A percentile compares a stretch with the other conserved stretches of the same genome.
Conservation (phyloP, 2,329 filamentous ascomycete species). For the Paecilomyces niveus region DNA sequence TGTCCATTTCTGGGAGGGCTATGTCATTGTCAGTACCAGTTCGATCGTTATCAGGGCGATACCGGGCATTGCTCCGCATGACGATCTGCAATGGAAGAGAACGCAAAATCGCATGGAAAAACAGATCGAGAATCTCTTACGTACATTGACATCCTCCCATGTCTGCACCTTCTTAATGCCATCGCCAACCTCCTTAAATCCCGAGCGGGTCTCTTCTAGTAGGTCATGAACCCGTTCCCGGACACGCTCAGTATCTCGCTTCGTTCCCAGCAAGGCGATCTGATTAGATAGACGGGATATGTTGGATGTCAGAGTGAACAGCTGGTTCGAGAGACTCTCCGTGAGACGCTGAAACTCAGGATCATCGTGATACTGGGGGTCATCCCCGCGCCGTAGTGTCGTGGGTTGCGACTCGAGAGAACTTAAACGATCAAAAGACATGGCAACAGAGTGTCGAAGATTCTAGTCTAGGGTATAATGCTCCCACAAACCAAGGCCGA, state of each 20-base stretch:
- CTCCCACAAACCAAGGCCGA: conserved; percentile 1
- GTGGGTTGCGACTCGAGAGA: conserved; percentile 74
- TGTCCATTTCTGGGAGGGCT: conserved; percentile 94
- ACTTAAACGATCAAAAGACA: conserved; percentile 89
- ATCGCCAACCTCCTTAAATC: conserved; percentile 88
- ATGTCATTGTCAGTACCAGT: conserved; percentile 3
- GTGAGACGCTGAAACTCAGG: conserved; percentile 84
- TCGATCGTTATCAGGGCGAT: background rate
- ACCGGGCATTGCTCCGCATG: background rate
- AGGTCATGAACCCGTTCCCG: conserved; percentile 84
- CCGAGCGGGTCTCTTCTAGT: conserved; percentile 75
- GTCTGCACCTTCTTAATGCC: conserved; percentile 85
- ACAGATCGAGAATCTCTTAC: conserved; percentile 14
- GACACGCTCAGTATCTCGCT: conserved; percentile 82
- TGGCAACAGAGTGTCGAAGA: conserved; percentile 29
- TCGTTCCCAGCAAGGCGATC: conserved; percentile 77
- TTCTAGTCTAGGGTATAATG: conserved; percentile 4
- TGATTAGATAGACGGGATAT: conserved; percentile 80
- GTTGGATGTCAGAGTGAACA: conserved; percentile 83
- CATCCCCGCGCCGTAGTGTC: conserved; percentile 59
- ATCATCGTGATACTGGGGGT: conserved; percentile 76
- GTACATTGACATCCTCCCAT: conserved; percentile 76
- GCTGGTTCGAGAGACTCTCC: conserved; percentile 73
- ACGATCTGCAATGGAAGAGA: background rate
- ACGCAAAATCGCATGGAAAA: background rate